Base-by-base conservation (phyloP, 257 asterid species). In the Gentiana straminea region DNA sequence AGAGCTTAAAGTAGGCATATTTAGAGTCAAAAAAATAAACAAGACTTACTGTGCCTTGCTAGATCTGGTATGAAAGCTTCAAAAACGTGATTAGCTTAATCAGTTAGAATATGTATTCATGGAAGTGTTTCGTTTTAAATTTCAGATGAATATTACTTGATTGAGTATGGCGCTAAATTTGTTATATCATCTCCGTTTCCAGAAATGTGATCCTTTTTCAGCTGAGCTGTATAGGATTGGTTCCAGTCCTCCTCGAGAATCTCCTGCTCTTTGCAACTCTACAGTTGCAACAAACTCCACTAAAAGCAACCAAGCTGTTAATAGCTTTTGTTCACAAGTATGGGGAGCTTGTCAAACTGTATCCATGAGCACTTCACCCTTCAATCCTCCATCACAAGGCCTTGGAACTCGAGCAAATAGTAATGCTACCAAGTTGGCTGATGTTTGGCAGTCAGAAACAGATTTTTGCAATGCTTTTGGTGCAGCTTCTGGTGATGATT, bases 181-280 rank as follows among this genome's bases (percentile, higher is more conserved):
- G 2, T 68, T 34, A 37, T 61, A 12, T 50, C n/a, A 44, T 15
- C 45, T 1, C 53, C 61, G 53, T 74, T 64, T 69, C 53, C 94
- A 90, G 98, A 82, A 76, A 55, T 90, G 98, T 68, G 98, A 90
- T 80, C 90, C 57, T 49, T 90, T 82, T 68, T 86, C 96, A 49
- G 91, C 83, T 41, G 84, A 82, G 52, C 84, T 90, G 48, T 90
- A 65, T 63, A 33, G 82, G 60, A 66, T 70, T 13, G 67, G 65
- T 59, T 68, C 83, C 4, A 59, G 49, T 39, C 83, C 83, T 39
- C 83, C 83, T 39, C 70, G 84, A 66, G 68, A 76, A 53, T 66
- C 86, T 51, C 98, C 98, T 2, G 72, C 79, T 37, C 75, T 86
- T 4, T 90, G 98, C 58, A 84, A 81, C 86, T 78, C 96, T 34